Base-by-base conservation (phyloP, 1,284 basidiomycete genomes). In the Austropuccinia psidii region DNA sequence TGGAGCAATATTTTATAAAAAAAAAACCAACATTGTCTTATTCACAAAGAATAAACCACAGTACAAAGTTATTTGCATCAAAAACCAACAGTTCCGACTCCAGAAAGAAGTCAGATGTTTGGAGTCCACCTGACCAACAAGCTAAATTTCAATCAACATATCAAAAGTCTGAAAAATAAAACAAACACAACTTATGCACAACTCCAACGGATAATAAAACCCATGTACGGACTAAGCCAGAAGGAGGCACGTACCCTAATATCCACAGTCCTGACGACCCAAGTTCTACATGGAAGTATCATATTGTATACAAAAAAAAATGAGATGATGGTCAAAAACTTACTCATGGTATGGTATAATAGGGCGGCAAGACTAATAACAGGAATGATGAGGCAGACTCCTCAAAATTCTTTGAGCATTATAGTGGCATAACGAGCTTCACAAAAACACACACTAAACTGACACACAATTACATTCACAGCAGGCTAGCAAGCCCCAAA, bases 1-100 rank as follows among this genome's bases (percentile, higher is more conserved):
- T 21, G 54, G 66, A 29, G 66, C 50, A 43, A 55, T 68, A 27
- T 67, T 67, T 35, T 45, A 67, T 39, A 27, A 50, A 54, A 50
- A 67, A 37, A 67, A 67, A 35, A 21, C 47, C 13, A n/a, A 37
- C 9, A 15, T 52, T 4, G 39, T 67, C 47, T n/a, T n/a, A 13
- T 64, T 64, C 61, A 45, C 61, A 4, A 35, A 29, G 17, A 64
- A 47, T 17, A 47, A 19, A 0, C 19, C 45, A n/a, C n/a, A 64
- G 41, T 11, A 8, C 11, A n/a, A 24, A 7, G 17, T 19, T 9
- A n/a, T 64, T 29, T 9, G 2, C 19, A 43, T 64, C 31, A 41
- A 29, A 3, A 27, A 27, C 15, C 33, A 13, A 29, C 2, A 5
- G 2, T 43, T 29, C 41, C 41, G 21, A n/a, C 41, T 29, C 45